A percentile compares a stretch with the other conserved stretches of the same genome.
These are phyloP conservation scores for Austropuccinia psidii DNA, from an alignment of 1,284 basidiomycete genomes.

Conservation along the genomic window DNA sequence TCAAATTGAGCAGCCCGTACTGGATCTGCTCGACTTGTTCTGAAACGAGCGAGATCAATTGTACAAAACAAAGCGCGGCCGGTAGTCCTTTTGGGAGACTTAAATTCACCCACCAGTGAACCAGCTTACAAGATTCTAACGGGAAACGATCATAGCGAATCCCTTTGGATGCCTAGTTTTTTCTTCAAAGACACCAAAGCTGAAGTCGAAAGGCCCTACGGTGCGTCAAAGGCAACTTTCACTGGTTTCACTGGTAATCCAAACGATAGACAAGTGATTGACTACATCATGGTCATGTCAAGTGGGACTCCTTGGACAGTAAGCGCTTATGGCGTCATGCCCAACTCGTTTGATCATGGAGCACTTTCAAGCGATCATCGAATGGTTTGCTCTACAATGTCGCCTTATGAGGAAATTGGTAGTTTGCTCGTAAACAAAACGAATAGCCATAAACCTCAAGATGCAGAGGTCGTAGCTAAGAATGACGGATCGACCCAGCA, in stretches of 20 bases:
- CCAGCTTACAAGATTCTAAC: slow-evolving; percentile 41
- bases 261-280: slow-evolving; percentile 38
- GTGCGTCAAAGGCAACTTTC: slow-evolving; percentile 40
- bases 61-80: slow-evolving; percentile 15
- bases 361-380: slow-evolving; percentile 34
- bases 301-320: slow-evolving; percentile 39
- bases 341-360: slow-evolving; percentile 40
- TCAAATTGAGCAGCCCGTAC: slow-evolving; percentile 35
- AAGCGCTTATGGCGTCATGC: slow-evolving; percentile 39
- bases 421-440: no score
- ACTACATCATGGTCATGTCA: slow-evolving; percentile 38
- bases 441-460: no score
- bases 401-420: no score
- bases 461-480: no score
- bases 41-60: not conserved
- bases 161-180: no score
- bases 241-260: slow-evolving; percentile 40
- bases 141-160: slow-evolving; percentile 32
- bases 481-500: no score
- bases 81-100: slow-evolving; percentile 40
- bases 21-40: slow-evolving; percentile 40
- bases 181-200: not conserved
- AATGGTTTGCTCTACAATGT: slow-evolving; percentile 18
- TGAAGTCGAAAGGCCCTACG: slow-evolving; percentile 33
- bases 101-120: slow-evolving; percentile 41